These are phyloP conservation scores for Macrotyloma uniflorum DNA, from an alignment of 306 rosid genomes.

Conservation along the genomic window DNA sequence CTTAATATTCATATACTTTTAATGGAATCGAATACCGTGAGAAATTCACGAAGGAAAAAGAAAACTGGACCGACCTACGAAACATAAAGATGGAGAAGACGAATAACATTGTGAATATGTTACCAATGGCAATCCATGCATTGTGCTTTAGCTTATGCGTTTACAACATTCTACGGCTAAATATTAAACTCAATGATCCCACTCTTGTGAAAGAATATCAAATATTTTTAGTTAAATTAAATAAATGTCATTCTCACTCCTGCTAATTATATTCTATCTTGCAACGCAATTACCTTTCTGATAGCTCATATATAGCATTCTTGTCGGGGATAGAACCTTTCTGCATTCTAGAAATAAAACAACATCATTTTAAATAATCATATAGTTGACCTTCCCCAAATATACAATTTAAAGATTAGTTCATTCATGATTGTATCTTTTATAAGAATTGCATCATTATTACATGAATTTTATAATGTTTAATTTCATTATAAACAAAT, in stretches of 20 bases:
- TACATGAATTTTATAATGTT: background rate
- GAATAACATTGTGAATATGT: background rate
- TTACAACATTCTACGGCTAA: constrained; percentile 9
- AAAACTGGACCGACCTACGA: background rate
- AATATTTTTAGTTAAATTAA: background rate
- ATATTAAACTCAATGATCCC: background rate
- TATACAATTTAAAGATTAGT: background rate
- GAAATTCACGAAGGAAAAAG: background rate
- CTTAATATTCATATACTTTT: background rate
- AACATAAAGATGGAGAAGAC: background rate
- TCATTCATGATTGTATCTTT: background rate
- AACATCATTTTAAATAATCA: background rate
- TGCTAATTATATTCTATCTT: background rate
- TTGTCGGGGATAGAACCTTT: constrained; percentile 5
- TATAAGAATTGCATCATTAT: background rate
- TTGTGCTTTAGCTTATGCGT: background rate
- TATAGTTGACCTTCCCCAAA: background rate
- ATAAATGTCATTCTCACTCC: background rate
- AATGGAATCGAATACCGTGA: background rate
- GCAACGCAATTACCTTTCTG: background rate
- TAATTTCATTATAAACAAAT: too few relatives aligned
- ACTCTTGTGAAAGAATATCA: background rate
- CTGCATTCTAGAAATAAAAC: background rate
- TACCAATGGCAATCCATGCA: background rate
- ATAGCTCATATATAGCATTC: constrained; percentile 1